Evolutionary conservation across 768 basidiomycete genomes (phyloP).

Genomic region (Gloeopeniophorella convolvens): DNA sequence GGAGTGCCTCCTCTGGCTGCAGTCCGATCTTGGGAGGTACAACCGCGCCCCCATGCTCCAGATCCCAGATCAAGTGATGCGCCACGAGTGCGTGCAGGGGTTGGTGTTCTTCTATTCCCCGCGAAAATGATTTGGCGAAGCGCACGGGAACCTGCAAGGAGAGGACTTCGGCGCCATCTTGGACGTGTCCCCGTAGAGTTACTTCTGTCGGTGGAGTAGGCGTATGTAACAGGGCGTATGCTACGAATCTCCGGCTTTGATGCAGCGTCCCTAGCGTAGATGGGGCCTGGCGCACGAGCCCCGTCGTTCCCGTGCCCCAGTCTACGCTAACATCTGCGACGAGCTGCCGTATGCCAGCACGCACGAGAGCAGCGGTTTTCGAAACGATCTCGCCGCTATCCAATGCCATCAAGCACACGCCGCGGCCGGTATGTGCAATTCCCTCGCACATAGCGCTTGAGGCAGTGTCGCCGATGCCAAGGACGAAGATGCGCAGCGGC

Average conservation of each 20-base stretch:
- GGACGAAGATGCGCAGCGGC: constrained; percentile 45
- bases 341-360: constrained; percentile 42
- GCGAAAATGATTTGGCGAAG: constrained; percentile 22
- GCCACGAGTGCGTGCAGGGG: constrained; percentile 52
- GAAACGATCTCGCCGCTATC: constrained; percentile 39
- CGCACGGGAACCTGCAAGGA: constrained; percentile 23
- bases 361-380: constrained; percentile 45
- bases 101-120: neutral
- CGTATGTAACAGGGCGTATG: constrained; percentile 29
- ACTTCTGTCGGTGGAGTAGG: constrained; percentile 25
- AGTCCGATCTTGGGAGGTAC: neutral
- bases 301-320: constrained; percentile 32
- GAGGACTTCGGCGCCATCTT: constrained; percentile 23
- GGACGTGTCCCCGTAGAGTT: constrained; percentile 24
- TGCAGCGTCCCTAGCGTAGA: constrained; percentile 28
- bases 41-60: constrained; percentile 29
- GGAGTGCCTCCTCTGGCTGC: constrained; percentile 30
- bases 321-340: constrained; percentile 42
- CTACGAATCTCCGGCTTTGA: constrained; percentile 30
- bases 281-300: constrained; percentile 31
- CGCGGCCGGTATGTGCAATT: constrained; percentile 50
- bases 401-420: constrained; percentile 41
- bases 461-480: constrained; percentile 48
- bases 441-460: constrained; percentile 47
- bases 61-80: constrained; percentile 45